Evolutionary conservation across 768 basidiomycete species (phyloP), one percentile per base, ranked within the genome.

Genomic region (Kwoniella bestiolae): DNA sequence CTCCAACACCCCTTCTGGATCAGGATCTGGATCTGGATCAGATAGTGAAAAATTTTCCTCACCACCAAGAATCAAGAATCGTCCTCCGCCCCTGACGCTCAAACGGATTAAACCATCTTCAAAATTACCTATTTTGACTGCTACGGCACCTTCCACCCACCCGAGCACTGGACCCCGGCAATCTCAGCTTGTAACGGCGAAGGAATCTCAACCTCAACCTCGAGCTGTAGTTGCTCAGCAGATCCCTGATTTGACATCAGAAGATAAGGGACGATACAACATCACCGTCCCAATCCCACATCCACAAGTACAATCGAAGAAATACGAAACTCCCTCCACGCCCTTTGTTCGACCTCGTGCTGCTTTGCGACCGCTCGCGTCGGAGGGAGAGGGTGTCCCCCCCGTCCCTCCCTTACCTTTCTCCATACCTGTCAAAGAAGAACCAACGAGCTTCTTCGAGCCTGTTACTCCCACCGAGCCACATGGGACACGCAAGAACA

Each of bases 321-420:
- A 25, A 23, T 23, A 61, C 34, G 50, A 61, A 23, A 31, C 21
- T 60, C 69, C 34, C 56, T n/a, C 14, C 18, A 77, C 75, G 3
- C 75, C 75, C 4, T 77, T 77, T 57, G 64, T 62, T 0, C 56
- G 67, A 46, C 76, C 76, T 60, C 38, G 76, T 26, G 18, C 32
- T 3, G 74, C 76, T 2, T 74, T 72, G 16, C 63, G 28, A 35
- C 46, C 68, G 0, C 28, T 31, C 25, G 35, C 50, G 1, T 21
- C 28, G 1, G 44, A 35, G 8, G 28, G 23, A 31, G 47, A 53
- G 9, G 18, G n/a, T 34, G 11, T 56, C 9, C 53, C 63, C 1
- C 31, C 59, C 7, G 35, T 57, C 18, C 34, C 56, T 26, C 35
- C 49, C 28, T 25, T 61, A 26, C 60, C 60, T 21, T 3, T 35